A percentile compares a stretch with the other conserved stretches of the same genome.
phyloP scores from a whole-genome alignment of 108 stramenopile species.

The Pinguiococcus pyrenoidosus region DNA sequence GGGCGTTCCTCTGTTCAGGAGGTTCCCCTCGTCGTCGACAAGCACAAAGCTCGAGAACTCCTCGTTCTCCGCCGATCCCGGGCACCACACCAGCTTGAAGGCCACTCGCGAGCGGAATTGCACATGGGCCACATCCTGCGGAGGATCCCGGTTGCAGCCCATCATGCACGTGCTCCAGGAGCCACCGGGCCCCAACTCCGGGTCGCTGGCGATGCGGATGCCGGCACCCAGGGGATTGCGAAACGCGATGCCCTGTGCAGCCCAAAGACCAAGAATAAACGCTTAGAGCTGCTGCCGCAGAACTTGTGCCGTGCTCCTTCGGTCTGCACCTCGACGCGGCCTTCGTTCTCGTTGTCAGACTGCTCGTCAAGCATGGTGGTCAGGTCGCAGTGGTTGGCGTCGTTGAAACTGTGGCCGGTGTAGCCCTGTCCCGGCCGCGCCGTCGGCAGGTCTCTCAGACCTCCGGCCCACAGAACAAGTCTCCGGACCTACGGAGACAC shows the following conservation, averaged over 20 bases:
- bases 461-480: slow-evolving; percentile 72
- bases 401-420: slow-evolving; percentile 77
- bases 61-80: too few species aligned
- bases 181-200: slow-evolving; percentile 71
- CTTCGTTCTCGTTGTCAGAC: slow-evolving; percentile 61
- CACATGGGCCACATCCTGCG: slow-evolving; percentile 72
- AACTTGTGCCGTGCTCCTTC: too few species aligned
- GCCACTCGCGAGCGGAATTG: slow-evolving; percentile 69
- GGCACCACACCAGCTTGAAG: slow-evolving; percentile 78
- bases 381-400: slow-evolving; percentile 77
- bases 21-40: slow-evolving; percentile 62
- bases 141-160: slow-evolving; percentile 47
- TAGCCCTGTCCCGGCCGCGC: slow-evolving; percentile 66
- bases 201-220: slow-evolving; percentile 57
- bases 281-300: background rate
- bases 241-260: slow-evolving; percentile 57
- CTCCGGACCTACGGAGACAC: too few species aligned
- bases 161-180: slow-evolving; percentile 68
- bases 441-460: slow-evolving; percentile 53
- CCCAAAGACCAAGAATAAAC: background rate
- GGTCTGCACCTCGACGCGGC: slow-evolving; percentile 43
- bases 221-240: slow-evolving; percentile 64
- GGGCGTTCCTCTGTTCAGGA: slow-evolving; percentile 16
- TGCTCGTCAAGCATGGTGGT: slow-evolving; percentile 60
- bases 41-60: slow-evolving; percentile 62